Percentiles rank a stretch among this genome's conserved stretches.
These are phyloP conservation scores for Phialemonium atrogriseum DNA, from an alignment of 2,329 filamentous ascomycete genomes.

Conservation along the genomic window DNA sequence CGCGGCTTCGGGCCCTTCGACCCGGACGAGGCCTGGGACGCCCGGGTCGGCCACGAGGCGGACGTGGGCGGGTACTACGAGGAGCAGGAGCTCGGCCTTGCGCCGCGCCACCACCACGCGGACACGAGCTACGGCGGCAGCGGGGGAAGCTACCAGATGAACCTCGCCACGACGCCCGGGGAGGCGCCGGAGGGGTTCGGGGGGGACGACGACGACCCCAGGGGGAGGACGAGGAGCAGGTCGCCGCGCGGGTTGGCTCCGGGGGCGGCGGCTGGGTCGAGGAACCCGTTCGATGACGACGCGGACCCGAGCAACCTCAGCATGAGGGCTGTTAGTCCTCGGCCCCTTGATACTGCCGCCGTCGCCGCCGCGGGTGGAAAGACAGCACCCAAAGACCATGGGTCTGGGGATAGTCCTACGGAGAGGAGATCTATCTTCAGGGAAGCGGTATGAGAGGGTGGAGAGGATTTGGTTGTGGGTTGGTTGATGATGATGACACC, in stretches of 20 bases:
- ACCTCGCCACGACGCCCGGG: slow-evolving; percentile 25
- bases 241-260: slow-evolving; percentile 32
- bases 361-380: slow-evolving; percentile 19
- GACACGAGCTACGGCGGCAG: slow-evolving; percentile 26
- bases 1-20: slow-evolving; percentile 63
- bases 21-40: slow-evolving; percentile 80
- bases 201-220: slow-evolving; percentile 19
- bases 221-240: slow-evolving; percentile 36
- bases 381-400: slow-evolving; percentile 18
- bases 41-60: slow-evolving; percentile 66
- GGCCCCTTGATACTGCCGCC: slow-evolving; percentile 53
- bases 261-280: slow-evolving; percentile 14
- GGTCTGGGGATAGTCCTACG: slow-evolving; percentile 47
- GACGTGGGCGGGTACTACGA: slow-evolving; percentile 62
- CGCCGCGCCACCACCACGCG: slow-evolving; percentile 23
- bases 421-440: slow-evolving; percentile 63
- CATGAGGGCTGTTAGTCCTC: slow-evolving; percentile 65
- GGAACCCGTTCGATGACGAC: slow-evolving; percentile 63
- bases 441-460: slow-evolving; percentile 51
- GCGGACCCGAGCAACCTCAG: slow-evolving; percentile 53
- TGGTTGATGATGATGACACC: too few relatives aligned
- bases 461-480: too few relatives aligned
- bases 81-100: slow-evolving; percentile 61
- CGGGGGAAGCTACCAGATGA: slow-evolving; percentile 40
- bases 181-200: slow-evolving; percentile 22